A percentile compares a stretch with the other conserved stretches of the same genome.
Evolutionary conservation across 495 filamentous ascomycete species (phyloP).

Genomic region (Oidiodendron maius): DNA sequence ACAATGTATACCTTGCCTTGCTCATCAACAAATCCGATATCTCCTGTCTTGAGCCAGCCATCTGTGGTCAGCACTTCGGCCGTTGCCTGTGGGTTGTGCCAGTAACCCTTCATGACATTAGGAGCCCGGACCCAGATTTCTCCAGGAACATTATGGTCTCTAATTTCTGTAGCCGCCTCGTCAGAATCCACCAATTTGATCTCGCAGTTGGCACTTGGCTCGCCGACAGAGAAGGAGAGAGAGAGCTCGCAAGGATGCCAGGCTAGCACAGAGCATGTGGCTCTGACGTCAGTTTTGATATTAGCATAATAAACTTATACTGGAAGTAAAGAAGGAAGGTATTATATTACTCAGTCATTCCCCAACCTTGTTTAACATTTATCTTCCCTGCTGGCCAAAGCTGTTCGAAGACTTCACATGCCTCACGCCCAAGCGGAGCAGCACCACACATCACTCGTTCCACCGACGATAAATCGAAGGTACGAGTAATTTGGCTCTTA

Average conservation of each 20-base stretch:
- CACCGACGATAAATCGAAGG: no score
- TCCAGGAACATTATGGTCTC: conserved; percentile 42
- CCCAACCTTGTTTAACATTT: conserved; percentile 24
- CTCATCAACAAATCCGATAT: conserved; percentile 52
- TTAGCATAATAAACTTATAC: no score
- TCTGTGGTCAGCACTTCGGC: conserved; percentile 53
- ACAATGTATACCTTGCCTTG: conserved; percentile 66
- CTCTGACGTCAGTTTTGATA: no score
- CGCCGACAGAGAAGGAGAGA: not conserved
- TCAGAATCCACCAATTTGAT: no score
- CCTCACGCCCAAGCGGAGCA: no score
- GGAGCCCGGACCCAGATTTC: conserved; percentile 66
- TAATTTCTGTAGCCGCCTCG: conserved; percentile 33
- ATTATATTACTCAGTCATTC: conserved; percentile 12
- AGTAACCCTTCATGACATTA: conserved; percentile 65
- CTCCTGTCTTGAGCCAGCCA: conserved; percentile 67
- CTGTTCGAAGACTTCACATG: no score
- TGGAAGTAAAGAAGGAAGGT: conserved; percentile 14
- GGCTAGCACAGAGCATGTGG: no score
- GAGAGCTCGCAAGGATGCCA: no score
- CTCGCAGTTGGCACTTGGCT: no score
- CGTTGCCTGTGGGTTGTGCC: conserved; percentile 50
- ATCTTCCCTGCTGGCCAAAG: conserved; percentile 26
- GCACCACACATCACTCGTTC: no score
- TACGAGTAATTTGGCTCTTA: no score